These are phyloP conservation scores for Ogataea methylovora DNA, from an alignment of 805 yeast species.

Conservation along the genomic window DNA sequence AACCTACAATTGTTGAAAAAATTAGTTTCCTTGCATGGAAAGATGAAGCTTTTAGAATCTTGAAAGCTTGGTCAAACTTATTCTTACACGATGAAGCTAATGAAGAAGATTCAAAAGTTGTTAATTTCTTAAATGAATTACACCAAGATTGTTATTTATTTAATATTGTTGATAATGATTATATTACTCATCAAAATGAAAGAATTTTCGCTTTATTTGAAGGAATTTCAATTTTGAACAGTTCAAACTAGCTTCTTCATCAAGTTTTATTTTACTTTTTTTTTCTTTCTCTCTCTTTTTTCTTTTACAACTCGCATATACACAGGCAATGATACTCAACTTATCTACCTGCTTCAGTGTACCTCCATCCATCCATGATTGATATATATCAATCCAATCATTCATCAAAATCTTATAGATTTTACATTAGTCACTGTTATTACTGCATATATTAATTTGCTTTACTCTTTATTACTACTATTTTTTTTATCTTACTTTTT, in stretches of 20 bases:
- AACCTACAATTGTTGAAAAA: constrained; percentile 93
- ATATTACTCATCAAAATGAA: constrained; percentile 37
- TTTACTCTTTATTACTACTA: too few species aligned
- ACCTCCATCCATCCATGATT: too few species aligned
- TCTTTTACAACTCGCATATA: constrained; percentile 1
- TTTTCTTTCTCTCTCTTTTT: too few species aligned
- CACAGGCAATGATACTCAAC: constrained; percentile 2
- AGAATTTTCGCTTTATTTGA: constrained; percentile 51
- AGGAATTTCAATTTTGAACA: too few species aligned
- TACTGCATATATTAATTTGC: too few species aligned
- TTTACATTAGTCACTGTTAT: too few species aligned
- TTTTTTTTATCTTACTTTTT: too few species aligned
- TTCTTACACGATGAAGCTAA: constrained; percentile 23
- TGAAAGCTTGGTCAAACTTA: constrained; percentile 70
- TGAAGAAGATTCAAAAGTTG: constrained; percentile 17
- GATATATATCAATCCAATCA: too few species aligned
- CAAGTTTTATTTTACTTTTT: not conserved
- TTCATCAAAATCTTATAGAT: too few species aligned
- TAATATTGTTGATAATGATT: constrained; percentile 89
- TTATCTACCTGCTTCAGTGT: not conserved
- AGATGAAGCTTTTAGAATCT: constrained; percentile 83
- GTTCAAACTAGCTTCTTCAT: too few species aligned
- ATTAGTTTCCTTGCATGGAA: constrained; percentile 94
- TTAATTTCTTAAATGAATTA: constrained; percentile 36
- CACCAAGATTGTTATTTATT: constrained; percentile 63